phyloP scores from a whole-genome alignment of 2,329 filamentous ascomycete genomes.

The Clonostachys sp. region DNA sequence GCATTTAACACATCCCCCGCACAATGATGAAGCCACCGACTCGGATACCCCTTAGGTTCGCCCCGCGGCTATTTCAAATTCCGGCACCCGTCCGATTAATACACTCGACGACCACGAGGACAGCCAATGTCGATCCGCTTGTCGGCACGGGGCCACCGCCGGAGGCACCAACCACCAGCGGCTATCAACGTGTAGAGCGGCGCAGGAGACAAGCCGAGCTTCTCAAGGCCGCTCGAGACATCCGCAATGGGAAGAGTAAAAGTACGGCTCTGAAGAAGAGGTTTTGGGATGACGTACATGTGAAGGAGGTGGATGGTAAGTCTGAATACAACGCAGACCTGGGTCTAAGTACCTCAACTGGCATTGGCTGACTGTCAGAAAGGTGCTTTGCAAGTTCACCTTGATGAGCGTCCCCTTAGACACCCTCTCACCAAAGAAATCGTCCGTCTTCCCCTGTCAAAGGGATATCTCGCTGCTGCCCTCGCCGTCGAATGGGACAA shows the following conservation, averaged over 20 bases:
- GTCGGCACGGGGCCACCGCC: slow-evolving; percentile 57
- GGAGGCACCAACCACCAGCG: slow-evolving; percentile 41
- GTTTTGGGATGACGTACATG: slow-evolving; percentile 83
- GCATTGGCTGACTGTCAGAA: background rate
- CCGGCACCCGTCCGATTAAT: slow-evolving; percentile 16
- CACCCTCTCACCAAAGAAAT: slow-evolving; percentile 68
- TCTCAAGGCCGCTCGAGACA: slow-evolving; percentile 44
- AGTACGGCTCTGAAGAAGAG: slow-evolving; percentile 55
- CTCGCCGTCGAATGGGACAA: slow-evolving; percentile 93
- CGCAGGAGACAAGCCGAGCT: slow-evolving; percentile 50
- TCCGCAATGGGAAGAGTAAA: slow-evolving; percentile 35
- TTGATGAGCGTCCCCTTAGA: slow-evolving; percentile 76
- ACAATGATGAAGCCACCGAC: slow-evolving; percentile 32
- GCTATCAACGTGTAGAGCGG: slow-evolving; percentile 40
- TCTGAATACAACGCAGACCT: background rate
- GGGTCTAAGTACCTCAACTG: no score
- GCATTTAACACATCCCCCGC: slow-evolving; percentile 6
- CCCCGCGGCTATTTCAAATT: slow-evolving; percentile 13
- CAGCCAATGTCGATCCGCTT: slow-evolving; percentile 45
- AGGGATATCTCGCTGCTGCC: slow-evolving; percentile 76
- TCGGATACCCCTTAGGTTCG: slow-evolving; percentile 30
- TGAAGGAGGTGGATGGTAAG: slow-evolving; percentile 63
- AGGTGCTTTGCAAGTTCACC: slow-evolving; percentile 56
- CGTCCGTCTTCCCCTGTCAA: slow-evolving; percentile 67
- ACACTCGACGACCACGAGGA: slow-evolving; percentile 21